phyloP scores from a whole-genome alignment of 768 basidiomycete species.

The Glaciozyma martinii region DNA sequence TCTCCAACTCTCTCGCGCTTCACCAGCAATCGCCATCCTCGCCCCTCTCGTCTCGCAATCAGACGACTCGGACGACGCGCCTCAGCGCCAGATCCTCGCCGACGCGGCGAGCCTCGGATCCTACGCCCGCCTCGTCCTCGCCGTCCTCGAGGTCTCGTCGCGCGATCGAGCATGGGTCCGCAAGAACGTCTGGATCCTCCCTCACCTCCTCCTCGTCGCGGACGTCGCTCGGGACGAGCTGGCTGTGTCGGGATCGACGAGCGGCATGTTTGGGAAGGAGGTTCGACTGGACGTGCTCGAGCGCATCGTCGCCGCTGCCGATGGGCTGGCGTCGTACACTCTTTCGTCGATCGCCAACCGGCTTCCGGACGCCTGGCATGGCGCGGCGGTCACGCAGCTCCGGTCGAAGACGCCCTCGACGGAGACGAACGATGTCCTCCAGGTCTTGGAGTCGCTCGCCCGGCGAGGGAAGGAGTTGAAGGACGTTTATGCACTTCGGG shows the following conservation, averaged over 20 bases:
- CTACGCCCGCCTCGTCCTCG: conserved; percentile 17
- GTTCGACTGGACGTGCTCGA: conserved; percentile 21
- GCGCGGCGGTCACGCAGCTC: conserved; percentile 9
- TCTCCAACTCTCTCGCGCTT: conserved; percentile 7
- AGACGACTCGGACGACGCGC: neutral
- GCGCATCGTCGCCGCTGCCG: conserved; percentile 9
- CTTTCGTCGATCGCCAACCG: conserved; percentile 48
- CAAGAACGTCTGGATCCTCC: conserved; percentile 58
- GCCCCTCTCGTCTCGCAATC: conserved; percentile 53
- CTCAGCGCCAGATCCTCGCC: neutral
- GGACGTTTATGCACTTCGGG: conserved; percentile 50
- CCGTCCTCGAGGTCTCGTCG: conserved; percentile 15
- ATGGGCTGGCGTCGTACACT: conserved; percentile 48
- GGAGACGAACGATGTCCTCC: conserved; percentile 33
- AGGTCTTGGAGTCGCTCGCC: conserved; percentile 10
- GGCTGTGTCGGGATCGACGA: conserved; percentile 20
- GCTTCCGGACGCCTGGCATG: conserved; percentile 45
- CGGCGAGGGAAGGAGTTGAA: conserved; percentile 38
- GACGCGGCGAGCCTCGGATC: conserved; percentile 11
- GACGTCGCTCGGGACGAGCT: conserved; percentile 32
- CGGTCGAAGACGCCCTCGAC: conserved; percentile 7
- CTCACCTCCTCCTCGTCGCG: conserved; percentile 57
- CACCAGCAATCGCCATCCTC: conserved; percentile 41
- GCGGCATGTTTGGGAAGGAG: conserved; percentile 27
- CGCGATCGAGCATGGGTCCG: conserved; percentile 52